Evolutionary conservation across 257 asterid species (phyloP), one percentile per base, ranked within the genome.

Genomic region (Rhazya stricta): DNA sequence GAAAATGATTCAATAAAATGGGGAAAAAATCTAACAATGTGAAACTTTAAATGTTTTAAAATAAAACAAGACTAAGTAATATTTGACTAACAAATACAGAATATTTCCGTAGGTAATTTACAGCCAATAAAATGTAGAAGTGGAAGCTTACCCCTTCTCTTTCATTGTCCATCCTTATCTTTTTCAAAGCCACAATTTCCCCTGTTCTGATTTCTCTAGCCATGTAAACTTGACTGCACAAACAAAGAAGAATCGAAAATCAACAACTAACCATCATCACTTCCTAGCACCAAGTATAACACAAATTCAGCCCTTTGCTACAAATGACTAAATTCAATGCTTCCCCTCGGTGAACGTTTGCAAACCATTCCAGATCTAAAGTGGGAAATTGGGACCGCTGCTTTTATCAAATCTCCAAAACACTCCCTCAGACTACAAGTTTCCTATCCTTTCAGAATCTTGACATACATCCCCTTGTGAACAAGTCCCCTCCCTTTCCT

Each of bases 101-200:
- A 80, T 25, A 77, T 50, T 16, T 25, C 67, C 2, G 6, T 21
- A 42, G 16, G 5, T 37, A 69, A 23, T 60, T 39, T 10, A 65
- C 34, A 0, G 4, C 0, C 0, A 18, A 36, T 19, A 66, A 66
- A 23, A 25, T 8, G n/a, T 9, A 66, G 50, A n/a, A 66, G 71
- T 66, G 48, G 71, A 67, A 77, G n/a, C 81, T 74, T 88, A 90
- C 97, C 90, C 97, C 97, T 80, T 92, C 97, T 83, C 93, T 87
- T 80, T 92, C 97, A 69, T 92, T 92, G 86, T 92, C 97, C 97
- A 92, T 92, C 60, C 97, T 82, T 34, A 92, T 92, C 87, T 92
- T 92, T 91, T 92, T 92, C 89, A 92, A 73, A 42, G 97, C 97
- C 79, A 92, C 97, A 82, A 92, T 92, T 81, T 92, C 97, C 66